These are phyloP conservation scores for Microcyclosporella mali DNA, from an alignment of 2,329 filamentous ascomycete genomes.

Conservation along the genomic window DNA sequence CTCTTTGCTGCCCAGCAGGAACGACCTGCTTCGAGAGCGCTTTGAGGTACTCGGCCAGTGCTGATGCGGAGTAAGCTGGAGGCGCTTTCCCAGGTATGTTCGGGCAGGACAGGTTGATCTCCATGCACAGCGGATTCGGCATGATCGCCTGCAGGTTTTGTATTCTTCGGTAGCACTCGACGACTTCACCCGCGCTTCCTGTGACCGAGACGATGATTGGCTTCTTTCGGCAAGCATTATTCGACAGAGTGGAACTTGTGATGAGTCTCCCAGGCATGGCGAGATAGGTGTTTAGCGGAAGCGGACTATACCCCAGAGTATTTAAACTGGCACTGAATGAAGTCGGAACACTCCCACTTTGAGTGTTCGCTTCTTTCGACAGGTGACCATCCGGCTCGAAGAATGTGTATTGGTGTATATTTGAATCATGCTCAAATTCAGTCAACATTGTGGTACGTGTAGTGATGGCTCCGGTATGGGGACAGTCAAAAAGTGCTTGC, in stretches of 20 bases:
- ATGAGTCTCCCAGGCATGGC: slow-evolving; percentile 39
- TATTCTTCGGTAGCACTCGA: slow-evolving; percentile 51
- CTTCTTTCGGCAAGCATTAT: slow-evolving; percentile 38
- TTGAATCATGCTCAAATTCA: slow-evolving; percentile 58
- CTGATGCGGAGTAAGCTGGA: slow-evolving; percentile 57
- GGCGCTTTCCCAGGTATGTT: slow-evolving; percentile 65
- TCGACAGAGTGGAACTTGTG: slow-evolving; percentile 15
- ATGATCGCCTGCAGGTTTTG: slow-evolving; percentile 29
- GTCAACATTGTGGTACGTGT: slow-evolving; percentile 61
- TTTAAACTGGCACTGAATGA: slow-evolving; percentile 47
- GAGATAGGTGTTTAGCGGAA: slow-evolving; percentile 55
- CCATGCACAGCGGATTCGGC: slow-evolving; percentile 56
- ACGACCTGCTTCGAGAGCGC: slow-evolving; percentile 32
- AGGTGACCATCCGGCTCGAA: slow-evolving; percentile 46
- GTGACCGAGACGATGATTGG: slow-evolving; percentile 67
- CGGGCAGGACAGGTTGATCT: slow-evolving; percentile 73
- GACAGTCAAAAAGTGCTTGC: slow-evolving; percentile 52
- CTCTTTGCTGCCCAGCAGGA: slow-evolving; percentile 10
- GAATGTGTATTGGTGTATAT: slow-evolving; percentile 60
- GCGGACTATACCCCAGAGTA: slow-evolving; percentile 67
- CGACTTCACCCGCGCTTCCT: slow-evolving; percentile 54
- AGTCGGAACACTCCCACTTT: slow-evolving; percentile 25
- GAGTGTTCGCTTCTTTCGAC: slow-evolving; percentile 13
- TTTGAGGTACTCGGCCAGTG: slow-evolving; percentile 51
- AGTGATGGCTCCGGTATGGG: slow-evolving; percentile 66